Conservation (phyloP, 495 filamentous ascomycete species). For the Thermochaetoides thermophila region DNA sequence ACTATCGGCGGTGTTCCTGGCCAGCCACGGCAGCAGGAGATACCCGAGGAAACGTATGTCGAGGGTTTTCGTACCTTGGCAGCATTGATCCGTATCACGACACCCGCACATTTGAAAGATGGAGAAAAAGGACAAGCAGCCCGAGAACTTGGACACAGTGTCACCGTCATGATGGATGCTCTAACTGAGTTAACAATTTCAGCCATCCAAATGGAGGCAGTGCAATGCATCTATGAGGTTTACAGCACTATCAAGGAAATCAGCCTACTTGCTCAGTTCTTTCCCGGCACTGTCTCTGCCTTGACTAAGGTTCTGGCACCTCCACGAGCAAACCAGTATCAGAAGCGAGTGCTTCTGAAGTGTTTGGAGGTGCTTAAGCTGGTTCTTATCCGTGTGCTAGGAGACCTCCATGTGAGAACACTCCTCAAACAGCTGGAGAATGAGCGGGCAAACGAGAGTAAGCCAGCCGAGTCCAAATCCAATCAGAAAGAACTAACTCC, state of each 20-base stretch:
- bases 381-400: conserved; percentile 49
- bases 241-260: conserved; percentile 49
- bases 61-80: conserved; percentile 33
- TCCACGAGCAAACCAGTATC: conserved; percentile 45
- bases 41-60: conserved; percentile 54
- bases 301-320: conserved; percentile 62
- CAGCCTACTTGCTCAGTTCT: conserved; percentile 61
- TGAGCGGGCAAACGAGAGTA: conserved; percentile 2
- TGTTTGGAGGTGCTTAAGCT: conserved; percentile 45
- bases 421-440: conserved; percentile 19
- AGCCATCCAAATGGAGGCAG: conserved; percentile 50
- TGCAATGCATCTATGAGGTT: conserved; percentile 47
- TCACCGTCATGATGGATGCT: conserved; percentile 68
- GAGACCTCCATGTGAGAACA: conserved; percentile 40
- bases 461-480: not conserved
- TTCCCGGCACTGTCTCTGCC: conserved; percentile 77
- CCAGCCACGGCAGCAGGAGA: conserved; percentile 26
- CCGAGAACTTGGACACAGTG: conserved; percentile 69
- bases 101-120: conserved; percentile 27
- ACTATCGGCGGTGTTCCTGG: conserved; percentile 56
- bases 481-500: conserved; percentile 23
- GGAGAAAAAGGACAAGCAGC: no score
- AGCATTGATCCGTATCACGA: conserved; percentile 24
- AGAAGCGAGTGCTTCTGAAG: conserved; percentile 46
- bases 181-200: conserved; percentile 43